Evolutionary conservation across 2,329 filamentous ascomycete genomes (phyloP).

Genomic region (Apiospora koreana): DNA sequence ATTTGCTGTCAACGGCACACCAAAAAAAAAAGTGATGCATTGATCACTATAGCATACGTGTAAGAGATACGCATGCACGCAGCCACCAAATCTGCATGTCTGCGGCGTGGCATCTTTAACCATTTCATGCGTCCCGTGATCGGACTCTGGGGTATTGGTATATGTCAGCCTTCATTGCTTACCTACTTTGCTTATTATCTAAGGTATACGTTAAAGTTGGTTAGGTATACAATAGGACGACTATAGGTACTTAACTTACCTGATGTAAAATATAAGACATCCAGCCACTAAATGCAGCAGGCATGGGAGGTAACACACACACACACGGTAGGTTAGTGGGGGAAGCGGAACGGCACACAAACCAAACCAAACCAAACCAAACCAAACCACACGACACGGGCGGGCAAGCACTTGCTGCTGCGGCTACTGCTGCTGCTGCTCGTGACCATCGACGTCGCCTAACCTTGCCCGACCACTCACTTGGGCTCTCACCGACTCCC

Average conservation of each 20-base stretch:
- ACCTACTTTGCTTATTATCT: too few relatives aligned
- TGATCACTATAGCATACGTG: neutral
- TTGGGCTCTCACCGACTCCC: constrained; percentile 6
- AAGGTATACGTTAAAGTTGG: too few relatives aligned
- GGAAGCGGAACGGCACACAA: neutral
- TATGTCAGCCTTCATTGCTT: neutral
- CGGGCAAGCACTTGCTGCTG: neutral
- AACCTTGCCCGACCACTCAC: neutral
- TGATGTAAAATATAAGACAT: too few relatives aligned
- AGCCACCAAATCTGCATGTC: neutral
- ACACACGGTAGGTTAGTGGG: neutral
- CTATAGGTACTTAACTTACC: too few relatives aligned
- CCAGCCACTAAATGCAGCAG: too few relatives aligned
- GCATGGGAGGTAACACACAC: too few relatives aligned
- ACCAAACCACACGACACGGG: neutral
- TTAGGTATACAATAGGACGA: too few relatives aligned
- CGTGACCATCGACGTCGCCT: constrained; percentile 1
- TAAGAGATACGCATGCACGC: neutral
- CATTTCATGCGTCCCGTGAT: neutral
- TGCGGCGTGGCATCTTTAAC: neutral
- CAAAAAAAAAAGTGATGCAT: neutral
- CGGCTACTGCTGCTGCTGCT: too few relatives aligned
- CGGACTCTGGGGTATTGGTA: neutral
- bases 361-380: neutral
- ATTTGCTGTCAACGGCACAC: neutral